Percentiles rank a stretch among this genome's conserved stretches.
Conservation (phyloP, 441 rosid genomes). For the Bruguiera hainesii region DNA sequence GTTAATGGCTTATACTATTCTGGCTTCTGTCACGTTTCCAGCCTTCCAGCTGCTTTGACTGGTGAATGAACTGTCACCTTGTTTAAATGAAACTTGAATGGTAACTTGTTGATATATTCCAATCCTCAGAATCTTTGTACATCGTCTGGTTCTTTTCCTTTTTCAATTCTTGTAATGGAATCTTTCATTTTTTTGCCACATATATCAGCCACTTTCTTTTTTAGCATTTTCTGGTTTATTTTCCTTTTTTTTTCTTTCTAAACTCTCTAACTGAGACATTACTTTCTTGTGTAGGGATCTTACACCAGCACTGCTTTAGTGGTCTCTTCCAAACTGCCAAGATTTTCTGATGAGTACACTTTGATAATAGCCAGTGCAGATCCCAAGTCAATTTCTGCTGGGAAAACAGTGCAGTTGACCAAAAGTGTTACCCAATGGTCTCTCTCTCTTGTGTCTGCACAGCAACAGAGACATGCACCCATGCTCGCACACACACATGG, state of each 20-base stretch:
- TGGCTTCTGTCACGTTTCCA: too few species aligned
- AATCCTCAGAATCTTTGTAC: too few species aligned
- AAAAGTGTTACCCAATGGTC: constrained; percentile 85
- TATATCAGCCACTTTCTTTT: too few species aligned
- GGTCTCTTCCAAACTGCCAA: constrained; percentile 83
- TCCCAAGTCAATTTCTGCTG: constrained; percentile 85
- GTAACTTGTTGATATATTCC: too few species aligned
- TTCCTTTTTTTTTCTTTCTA: background rate
- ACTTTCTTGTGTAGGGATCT: constrained; percentile 57
- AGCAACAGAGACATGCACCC: background rate
- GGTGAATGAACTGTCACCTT: too few species aligned
- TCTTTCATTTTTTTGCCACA: background rate
- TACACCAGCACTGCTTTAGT: constrained; percentile 85
- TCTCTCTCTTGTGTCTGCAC: constrained; percentile 26
- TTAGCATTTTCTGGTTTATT: background rate
- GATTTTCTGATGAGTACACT: constrained; percentile 84
- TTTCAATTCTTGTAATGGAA: background rate
- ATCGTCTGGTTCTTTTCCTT: background rate
- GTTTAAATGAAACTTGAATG: too few species aligned
- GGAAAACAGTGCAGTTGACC: constrained; percentile 69
- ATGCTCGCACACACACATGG: background rate
- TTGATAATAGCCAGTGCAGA: constrained; percentile 79
- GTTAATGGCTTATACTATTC: too few species aligned
- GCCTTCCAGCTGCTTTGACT: too few species aligned
- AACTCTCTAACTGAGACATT: background rate